Conservation (phyloP, 176 grass and related monocot genomes). For the Lolium multiflorum region DNA sequence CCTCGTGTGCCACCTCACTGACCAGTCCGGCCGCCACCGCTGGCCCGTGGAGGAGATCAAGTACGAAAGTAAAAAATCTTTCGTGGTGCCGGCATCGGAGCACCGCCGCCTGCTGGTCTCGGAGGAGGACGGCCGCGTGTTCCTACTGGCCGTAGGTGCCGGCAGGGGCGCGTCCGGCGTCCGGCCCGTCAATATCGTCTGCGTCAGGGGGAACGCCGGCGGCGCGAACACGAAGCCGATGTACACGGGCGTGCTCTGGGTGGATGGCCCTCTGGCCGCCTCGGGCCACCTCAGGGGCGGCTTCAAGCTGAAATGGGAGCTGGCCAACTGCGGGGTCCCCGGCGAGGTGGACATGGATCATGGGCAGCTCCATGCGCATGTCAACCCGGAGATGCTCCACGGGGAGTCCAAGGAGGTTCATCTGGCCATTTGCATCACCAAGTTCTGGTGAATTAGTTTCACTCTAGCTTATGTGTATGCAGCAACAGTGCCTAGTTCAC, state of each 20-base stretch:
- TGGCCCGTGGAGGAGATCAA: slow-evolving; percentile 10
- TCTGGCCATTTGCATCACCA: slow-evolving; percentile 27
- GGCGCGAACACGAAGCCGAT: background rate
- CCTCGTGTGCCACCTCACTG: background rate
- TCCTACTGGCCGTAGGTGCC: slow-evolving; percentile 17
- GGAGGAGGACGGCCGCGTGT: slow-evolving; percentile 28
- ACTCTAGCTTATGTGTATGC: background rate
- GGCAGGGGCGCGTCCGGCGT: slow-evolving; percentile 7
- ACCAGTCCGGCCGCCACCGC: background rate
- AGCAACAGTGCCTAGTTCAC: background rate
- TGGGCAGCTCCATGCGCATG: slow-evolving; percentile 29
- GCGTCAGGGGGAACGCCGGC: slow-evolving; percentile 9
- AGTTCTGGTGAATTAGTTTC: slow-evolving; percentile 10
- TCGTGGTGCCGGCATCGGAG: slow-evolving; percentile 23
- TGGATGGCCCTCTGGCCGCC: slow-evolving; percentile 9
- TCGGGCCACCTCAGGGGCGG: background rate
- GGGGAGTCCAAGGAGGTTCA: slow-evolving; percentile 20
- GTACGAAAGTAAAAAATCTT: background rate
- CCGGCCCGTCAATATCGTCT: slow-evolving; percentile 7
- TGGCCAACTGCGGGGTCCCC: slow-evolving; percentile 4
- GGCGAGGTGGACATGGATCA: slow-evolving; percentile 29
- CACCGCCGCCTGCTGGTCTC: background rate
- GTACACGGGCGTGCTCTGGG: slow-evolving; percentile 3
- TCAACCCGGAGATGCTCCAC: slow-evolving; percentile 32
- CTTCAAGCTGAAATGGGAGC: background rate